Evolutionary conservation across 495 filamentous ascomycete genomes (phyloP).

Genomic region (Sphaerosporella brunnea): DNA sequence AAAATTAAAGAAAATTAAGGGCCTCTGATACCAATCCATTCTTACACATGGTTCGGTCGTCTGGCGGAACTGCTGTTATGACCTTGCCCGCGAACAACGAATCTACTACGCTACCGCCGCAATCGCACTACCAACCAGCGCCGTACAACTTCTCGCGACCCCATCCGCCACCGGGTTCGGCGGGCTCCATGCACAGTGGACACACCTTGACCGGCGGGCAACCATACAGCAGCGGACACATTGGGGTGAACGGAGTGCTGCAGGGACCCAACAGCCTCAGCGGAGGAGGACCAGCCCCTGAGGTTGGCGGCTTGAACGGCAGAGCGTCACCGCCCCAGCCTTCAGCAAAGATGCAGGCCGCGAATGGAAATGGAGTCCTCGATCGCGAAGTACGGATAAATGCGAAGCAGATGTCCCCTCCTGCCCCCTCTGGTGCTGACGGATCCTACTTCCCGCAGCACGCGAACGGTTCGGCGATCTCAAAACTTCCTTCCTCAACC

Average conservation of each 20-base stretch:
- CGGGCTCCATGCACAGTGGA: conserved; percentile 1
- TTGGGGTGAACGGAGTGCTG: conserved; percentile 1
- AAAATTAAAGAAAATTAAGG: no score
- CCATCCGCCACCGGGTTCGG: conserved; percentile 11
- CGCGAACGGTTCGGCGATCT: conserved; percentile 1
- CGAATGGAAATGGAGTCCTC: background rate
- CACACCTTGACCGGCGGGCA: background rate
- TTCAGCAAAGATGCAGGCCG: no score
- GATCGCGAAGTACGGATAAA: background rate
- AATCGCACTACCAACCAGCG: conserved; percentile 11
- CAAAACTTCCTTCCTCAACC: background rate
- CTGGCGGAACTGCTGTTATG: conserved; percentile 23
- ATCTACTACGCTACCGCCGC: conserved; percentile 13
- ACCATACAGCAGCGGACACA: conserved; percentile 1
- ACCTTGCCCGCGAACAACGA: conserved; percentile 22
- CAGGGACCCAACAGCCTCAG: conserved; percentile 1
- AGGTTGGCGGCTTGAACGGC: background rate
- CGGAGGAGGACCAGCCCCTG: background rate
- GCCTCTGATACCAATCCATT: no score
- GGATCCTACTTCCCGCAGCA: conserved; percentile 2
- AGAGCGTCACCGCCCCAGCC: background rate
- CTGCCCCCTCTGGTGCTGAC: background rate
- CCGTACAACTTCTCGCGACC: conserved; percentile 23
- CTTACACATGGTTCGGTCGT: conserved; percentile 20
- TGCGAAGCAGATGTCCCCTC: background rate